Percentiles rank a stretch among this genome's conserved stretches.
These are phyloP conservation scores for Pyrus betulifolia DNA, from an alignment of 306 rosid species.

Conservation along the genomic window DNA sequence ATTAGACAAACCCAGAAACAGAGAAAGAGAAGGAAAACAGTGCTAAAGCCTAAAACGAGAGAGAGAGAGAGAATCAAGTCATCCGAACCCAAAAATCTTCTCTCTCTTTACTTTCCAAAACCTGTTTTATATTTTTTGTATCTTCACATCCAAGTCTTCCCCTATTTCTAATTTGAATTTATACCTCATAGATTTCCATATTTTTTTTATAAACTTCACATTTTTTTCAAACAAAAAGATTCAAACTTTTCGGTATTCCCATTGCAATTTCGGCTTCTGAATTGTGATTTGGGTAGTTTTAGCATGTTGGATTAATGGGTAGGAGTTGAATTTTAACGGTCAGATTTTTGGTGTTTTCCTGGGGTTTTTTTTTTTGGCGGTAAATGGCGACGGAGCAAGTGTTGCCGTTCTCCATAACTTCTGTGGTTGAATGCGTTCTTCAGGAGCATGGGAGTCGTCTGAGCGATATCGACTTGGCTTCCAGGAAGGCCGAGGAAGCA, in stretches of 20 bases:
- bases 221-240: background rate
- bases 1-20: constrained; percentile 32
- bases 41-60: background rate
- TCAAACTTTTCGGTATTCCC: background rate
- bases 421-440: constrained; percentile 77
- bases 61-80: background rate
- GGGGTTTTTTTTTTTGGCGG: constrained; percentile 1
- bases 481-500: constrained; percentile 68
- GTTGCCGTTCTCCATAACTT: constrained; percentile 54
- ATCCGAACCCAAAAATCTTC: constrained; percentile 11
- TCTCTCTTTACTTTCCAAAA: constrained; percentile 20
- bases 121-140: constrained; percentile 5
- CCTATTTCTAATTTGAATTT: constrained; percentile 15
- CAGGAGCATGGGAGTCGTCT: constrained; percentile 39
- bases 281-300: background rate
- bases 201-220: background rate
- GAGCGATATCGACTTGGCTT: constrained; percentile 35
- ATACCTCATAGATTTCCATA: background rate
- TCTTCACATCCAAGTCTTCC: constrained; percentile 16
- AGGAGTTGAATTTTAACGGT: constrained; percentile 12
- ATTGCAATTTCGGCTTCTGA: background rate
- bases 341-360: background rate
- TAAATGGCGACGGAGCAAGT: constrained; percentile 53
- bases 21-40: background rate
- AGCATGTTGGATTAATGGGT: constrained; percentile 3